Percentiles rank a stretch among this genome's conserved stretches.
Conservation (phyloP, 768 basidiomycete genomes). For the Clitopilus passeckerianus region DNA sequence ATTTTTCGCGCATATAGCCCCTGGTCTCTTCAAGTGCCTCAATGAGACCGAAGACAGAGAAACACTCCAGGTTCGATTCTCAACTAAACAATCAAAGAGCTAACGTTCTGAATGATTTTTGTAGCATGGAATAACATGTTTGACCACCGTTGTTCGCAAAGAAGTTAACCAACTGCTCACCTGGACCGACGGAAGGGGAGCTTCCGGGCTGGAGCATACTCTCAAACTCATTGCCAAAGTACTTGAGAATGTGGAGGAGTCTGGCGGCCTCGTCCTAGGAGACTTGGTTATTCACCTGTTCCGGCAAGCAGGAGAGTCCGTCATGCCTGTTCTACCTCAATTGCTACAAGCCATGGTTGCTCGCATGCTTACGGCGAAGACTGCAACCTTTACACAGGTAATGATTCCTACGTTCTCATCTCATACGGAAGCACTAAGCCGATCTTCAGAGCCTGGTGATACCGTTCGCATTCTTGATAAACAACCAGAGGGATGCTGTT, state of each 20-base stretch:
- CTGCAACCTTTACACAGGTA: slow-evolving; percentile 89
- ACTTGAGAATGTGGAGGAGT: slow-evolving; percentile 79
- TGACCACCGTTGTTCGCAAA: slow-evolving; percentile 84
- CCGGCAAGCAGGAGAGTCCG: slow-evolving; percentile 72
- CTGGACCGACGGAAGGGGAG: slow-evolving; percentile 66
- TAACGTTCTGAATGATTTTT: slow-evolving; percentile 1
- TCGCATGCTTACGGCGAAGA: slow-evolving; percentile 80
- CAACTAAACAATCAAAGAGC: background rate
- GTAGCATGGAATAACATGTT: slow-evolving; percentile 76
- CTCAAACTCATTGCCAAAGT: slow-evolving; percentile 74
- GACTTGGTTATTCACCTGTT: slow-evolving; percentile 93
- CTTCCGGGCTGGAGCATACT: slow-evolving; percentile 71
- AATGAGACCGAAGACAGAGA: slow-evolving; percentile 79
- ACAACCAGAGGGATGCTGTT: slow-evolving; percentile 79
- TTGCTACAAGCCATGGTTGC: slow-evolving; percentile 79
- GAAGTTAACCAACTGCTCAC: slow-evolving; percentile 76
- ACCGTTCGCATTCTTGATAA: slow-evolving; percentile 91
- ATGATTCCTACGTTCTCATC: slow-evolving; percentile 5
- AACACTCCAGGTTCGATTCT: slow-evolving; percentile 55
- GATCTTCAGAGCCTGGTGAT: slow-evolving; percentile 71
- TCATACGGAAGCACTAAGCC: background rate
- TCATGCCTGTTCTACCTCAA: slow-evolving; percentile 83
- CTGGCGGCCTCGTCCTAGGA: slow-evolving; percentile 89
- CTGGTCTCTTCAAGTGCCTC: slow-evolving; percentile 68
- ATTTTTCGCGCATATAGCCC: slow-evolving; percentile 73